Conservation (phyloP, 139 green algal species). For the Haematococcus lacustris region DNA sequence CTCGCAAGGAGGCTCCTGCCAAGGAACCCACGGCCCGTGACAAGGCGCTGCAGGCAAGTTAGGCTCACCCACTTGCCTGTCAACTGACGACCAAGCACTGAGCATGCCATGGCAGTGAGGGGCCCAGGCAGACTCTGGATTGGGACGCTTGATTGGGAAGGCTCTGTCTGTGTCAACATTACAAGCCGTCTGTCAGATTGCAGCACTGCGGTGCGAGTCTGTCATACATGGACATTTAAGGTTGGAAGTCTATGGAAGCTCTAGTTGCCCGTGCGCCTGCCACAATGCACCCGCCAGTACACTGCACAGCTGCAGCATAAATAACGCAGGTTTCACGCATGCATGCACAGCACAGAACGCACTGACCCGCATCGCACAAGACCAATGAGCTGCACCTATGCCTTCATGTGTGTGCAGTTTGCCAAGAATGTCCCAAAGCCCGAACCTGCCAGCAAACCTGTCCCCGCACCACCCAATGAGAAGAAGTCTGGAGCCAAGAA, state of each 20-base stretch:
- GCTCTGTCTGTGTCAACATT: background rate
- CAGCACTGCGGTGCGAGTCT: background rate
- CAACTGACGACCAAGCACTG: conserved; percentile 1
- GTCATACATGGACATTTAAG: background rate
- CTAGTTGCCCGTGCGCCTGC: background rate
- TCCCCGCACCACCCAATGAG: background rate
- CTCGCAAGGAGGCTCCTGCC: conserved; percentile 3
- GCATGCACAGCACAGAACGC: background rate
- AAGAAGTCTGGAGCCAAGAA: background rate
- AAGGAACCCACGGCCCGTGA: conserved; percentile 30
- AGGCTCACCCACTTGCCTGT: background rate
- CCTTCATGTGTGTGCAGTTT: conserved; percentile 19
- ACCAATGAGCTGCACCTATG: background rate
- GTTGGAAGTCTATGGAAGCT: too few relatives aligned
- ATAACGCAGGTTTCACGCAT: background rate
- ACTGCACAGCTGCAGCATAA: background rate
- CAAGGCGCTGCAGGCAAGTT: conserved; percentile 15
- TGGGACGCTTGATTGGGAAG: background rate
- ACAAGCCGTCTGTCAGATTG: background rate
- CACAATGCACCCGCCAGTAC: background rate
- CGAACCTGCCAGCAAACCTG: conserved; percentile 8
- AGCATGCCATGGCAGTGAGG: background rate
- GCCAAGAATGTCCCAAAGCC: conserved; percentile 41
- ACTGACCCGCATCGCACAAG: background rate
- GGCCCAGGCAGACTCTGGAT: too few relatives aligned